Base-by-base conservation (phyloP, 305 asterid genomes). In the Plantago rigida region DNA sequence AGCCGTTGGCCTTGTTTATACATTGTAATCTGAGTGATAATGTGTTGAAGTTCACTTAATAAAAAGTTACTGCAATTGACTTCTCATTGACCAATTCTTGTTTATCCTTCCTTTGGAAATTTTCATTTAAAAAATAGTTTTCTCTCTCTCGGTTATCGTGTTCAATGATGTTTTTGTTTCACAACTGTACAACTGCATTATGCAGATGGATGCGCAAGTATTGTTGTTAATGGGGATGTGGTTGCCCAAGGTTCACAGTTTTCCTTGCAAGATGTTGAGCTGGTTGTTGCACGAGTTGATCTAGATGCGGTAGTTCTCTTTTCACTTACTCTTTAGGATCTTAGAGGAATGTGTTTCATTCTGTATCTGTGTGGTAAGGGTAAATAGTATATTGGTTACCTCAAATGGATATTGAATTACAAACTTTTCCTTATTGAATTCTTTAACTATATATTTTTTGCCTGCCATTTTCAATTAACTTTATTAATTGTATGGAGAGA, bases 231-330 rank as follows among this genome's bases (percentile, higher is more conserved):
- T 51, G 99, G 96, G 71, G 97, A 92, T 74, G 80, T 86, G 77
- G 89, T 92, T 73, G 97, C 96, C 52, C 97, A 89, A 77, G 94
- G 97, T 59, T 83, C 99, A 61, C 97, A 89, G 63, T 92, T 92
- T 75, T 92, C 99, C 48, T 68, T 89, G 75, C 86, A 82, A 80
- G 99, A 89, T 77, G 96, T 92, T 34, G 99, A 92, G 73, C 45
- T 92, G 87, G 87, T 82, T 60, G 82, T 92, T 83, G 96, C 99
- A 62, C 89, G 89, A 79, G 80, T 92, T 53, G 99, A 92, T 75
- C 84, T 92, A 69, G 97, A 92, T 77, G 99, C 95, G 81, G 99
- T 92, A 87, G 70, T 86, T 39, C 61, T 53, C 63, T 28, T 65
- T 63, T 52, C 52, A 46, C 15, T 64, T 59, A 54, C 61, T 52